Base-by-base conservation (phyloP, 306 rosid genomes). In the Citrullus mucosospermus region DNA sequence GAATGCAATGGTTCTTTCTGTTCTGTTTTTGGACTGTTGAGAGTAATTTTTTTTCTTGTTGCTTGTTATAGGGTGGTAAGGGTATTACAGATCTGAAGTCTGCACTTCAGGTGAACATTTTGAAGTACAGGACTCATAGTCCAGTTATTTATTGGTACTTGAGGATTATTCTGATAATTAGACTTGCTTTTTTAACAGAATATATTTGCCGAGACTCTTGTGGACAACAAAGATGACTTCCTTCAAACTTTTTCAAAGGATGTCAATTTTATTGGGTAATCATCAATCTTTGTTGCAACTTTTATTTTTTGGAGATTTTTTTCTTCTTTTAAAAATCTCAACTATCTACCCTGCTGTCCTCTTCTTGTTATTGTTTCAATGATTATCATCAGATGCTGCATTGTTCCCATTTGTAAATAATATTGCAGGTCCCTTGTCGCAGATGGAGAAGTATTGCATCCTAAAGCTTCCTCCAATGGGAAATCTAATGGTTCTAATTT, bases 41-140 rank as follows among this genome's bases (percentile, higher is more conserved):
- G 73, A 81, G 15, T 75, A 46, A 62, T 36, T 60, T 80, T 48
- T 25, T 25, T 67, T 11, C 16, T 66, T 75, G 76, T 60, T 85
- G 65, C 57, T 83, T 46, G 66, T 78, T 82, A 75, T 48, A 95
- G 99, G 89, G 90, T 46, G 99, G 97, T 62, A 95, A 90, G 87
- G 98, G 99, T 69, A 82, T 95, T 76, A 92, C 99, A 6, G 93
- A 91, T 81, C 88, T 95, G 76, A 92, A 86, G 36, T 68, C 88
- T 72, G 63, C 90, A 84, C 99, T 95, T 76, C 89, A 91, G 98
- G 99, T 95, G 2, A 68, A 17, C 46, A 34, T 78, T 34, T 63
- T 10, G 51, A 61, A 28, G 74, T 63, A 30, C 50, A 13, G 22
- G 20, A 44, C 44, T 41, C 12, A 28, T 2, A 25, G 3, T 46